These are phyloP conservation scores for Citrullus mucosospermus DNA, from an alignment of 306 rosid species.

Conservation along the genomic window DNA sequence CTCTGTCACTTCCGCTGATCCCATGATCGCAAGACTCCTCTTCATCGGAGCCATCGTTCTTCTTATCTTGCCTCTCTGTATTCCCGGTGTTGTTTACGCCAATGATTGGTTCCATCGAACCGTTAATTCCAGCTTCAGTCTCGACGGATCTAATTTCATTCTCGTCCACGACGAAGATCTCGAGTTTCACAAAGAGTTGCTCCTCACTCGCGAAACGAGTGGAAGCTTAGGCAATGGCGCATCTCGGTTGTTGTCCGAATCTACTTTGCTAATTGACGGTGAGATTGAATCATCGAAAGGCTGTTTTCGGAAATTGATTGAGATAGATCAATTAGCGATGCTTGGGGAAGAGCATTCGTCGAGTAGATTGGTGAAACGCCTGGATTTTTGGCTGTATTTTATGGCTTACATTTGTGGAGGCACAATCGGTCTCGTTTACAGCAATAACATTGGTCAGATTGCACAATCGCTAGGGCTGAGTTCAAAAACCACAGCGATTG, in stretches of 20 bases:
- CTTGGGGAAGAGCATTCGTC: constrained; percentile 85
- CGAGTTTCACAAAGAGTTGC: constrained; percentile 79
- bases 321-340: constrained; percentile 47
- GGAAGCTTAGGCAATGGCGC: constrained; percentile 12
- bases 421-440: constrained; percentile 89
- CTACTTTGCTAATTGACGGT: not conserved
- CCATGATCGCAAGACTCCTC: constrained; percentile 30
- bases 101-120: constrained; percentile 44
- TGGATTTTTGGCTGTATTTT: constrained; percentile 89
- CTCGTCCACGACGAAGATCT: constrained; percentile 80
- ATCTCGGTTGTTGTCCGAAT: not conserved
- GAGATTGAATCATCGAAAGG: constrained; percentile 5
- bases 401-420: constrained; percentile 84
- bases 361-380: constrained; percentile 28
- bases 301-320: constrained; percentile 30
- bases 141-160: constrained; percentile 43
- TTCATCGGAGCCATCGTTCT: constrained; percentile 58
- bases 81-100: constrained; percentile 75
- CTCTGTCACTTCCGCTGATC: constrained; percentile 27
- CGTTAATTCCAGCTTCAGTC: constrained; percentile 37
- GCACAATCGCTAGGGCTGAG: constrained; percentile 66
- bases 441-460: constrained; percentile 93
- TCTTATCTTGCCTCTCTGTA: constrained; percentile 46
- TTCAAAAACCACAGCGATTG: constrained; percentile 42
- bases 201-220: constrained; percentile 36